Evolutionary conservation across 1,284 basidiomycete genomes (phyloP), one percentile per base, ranked within the genome.

Genomic region (Sanghuangporus baumii): DNA sequence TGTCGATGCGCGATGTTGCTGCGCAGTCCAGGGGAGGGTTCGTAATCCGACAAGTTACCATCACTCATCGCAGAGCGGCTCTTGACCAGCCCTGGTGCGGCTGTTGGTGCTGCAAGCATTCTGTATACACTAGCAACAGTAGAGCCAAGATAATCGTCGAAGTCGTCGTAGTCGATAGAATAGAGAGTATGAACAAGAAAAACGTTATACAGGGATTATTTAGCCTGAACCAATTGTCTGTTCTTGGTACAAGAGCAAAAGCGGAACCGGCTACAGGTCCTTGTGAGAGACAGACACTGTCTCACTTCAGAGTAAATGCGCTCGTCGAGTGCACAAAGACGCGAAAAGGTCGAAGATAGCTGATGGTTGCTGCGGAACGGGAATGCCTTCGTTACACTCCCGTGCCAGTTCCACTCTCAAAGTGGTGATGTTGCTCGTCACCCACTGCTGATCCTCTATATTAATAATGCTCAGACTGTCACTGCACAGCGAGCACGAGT

Each of bases 41-140:
- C 57, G 43, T 59, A 47, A 20, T 59, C 57, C 4, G 57, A 48
- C 26, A 59, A n/a, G 57, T 47, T 48, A 23, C 41, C 46, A 41
- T 50, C 47, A 31, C 52, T 54, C 52, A 54, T 54, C 8, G 52
- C 52, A 18, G 52, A 54, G 52, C 52, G 52, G 34, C 31, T 54
- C 23, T 37, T 54, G 12, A 2, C 34, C 26, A 54, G 31, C 34
- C 52, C 36, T 14, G 31, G 16, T 34, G 52, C 52, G 20, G 52
- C 36, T 16, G 52, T 37, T 36, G 52, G 52, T 37, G 52, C 16
- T 11, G 52, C 52, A 54, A 54, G 52, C 52, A 54, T 54, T 12
- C 16, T 54, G 9, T n/a, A n/a, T 2, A 14, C 16, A 14, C 7
- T 18, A n/a, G 16, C 43, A 20, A 18, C 26, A 31, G 26, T 4